A percentile compares a stretch with the other conserved stretches of the same genome.
Evolutionary conservation across 805 yeast genomes (phyloP).

Genomic region (Yamadazyma tumulicola): DNA sequence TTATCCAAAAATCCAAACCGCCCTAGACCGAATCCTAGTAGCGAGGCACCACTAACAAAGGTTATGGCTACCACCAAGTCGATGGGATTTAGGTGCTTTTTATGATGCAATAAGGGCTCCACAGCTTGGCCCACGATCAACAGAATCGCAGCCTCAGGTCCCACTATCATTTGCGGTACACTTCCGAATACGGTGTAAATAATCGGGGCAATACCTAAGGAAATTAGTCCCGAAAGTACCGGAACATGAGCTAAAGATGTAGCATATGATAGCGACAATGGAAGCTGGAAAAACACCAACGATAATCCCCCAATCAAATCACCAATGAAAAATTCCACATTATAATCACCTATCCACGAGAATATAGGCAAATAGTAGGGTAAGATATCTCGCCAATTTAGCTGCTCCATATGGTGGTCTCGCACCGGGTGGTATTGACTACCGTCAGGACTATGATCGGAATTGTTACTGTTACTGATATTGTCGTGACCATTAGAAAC

Average conservation of each 20-base stretch:
- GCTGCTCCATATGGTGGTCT: conserved; percentile 17
- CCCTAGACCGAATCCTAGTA: conserved; percentile 72
- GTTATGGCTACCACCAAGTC: conserved; percentile 68
- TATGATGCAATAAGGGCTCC: conserved; percentile 39
- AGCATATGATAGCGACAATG: conserved; percentile 56
- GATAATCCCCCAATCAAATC: conserved; percentile 85
- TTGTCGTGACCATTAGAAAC: background rate
- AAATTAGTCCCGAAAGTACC: conserved; percentile 35
- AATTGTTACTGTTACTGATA: no score
- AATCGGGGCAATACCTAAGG: conserved; percentile 38
- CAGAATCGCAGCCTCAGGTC: conserved; percentile 46
- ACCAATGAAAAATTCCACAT: conserved; percentile 36
- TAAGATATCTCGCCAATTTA: conserved; percentile 31
- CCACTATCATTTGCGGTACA: conserved; percentile 46
- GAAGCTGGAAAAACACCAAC: conserved; percentile 87
- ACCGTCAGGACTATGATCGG: background rate
- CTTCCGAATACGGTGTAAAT: conserved; percentile 41
- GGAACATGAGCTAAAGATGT: conserved; percentile 43
- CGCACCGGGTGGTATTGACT: conserved; percentile 20
- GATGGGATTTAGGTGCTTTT: conserved; percentile 32
- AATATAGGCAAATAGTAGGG: conserved; percentile 67
- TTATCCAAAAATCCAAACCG: conserved; percentile 70
- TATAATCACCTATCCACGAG: conserved; percentile 62
- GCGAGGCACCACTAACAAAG: conserved; percentile 68
- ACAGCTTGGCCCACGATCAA: conserved; percentile 46